Conservation (phyloP, 257 asterid genomes). For the Perilla frutescens region DNA sequence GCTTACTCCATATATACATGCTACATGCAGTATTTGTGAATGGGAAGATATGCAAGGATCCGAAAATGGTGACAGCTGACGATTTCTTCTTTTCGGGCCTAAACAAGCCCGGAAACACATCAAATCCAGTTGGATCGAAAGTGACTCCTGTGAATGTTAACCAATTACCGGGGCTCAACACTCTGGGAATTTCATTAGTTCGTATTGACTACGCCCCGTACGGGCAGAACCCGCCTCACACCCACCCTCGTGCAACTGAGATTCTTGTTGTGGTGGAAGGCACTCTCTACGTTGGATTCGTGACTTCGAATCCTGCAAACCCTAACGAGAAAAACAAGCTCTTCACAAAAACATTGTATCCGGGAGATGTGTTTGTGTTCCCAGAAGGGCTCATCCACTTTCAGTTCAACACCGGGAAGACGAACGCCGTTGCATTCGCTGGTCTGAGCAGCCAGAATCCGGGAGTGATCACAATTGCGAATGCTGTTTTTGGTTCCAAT, state of each 20-base stretch:
- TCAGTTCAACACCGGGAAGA: constrained; percentile 34
- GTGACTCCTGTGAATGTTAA: constrained; percentile 36
- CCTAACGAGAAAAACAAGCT: constrained; percentile 38
- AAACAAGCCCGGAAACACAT: constrained; percentile 31
- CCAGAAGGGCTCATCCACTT: constrained; percentile 47
- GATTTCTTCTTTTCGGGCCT: constrained; percentile 43
- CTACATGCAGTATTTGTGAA: constrained; percentile 34
- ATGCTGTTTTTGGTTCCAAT: constrained; percentile 43
- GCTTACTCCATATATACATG: background rate
- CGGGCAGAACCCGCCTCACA: constrained; percentile 45
- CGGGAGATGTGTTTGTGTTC: constrained; percentile 41
- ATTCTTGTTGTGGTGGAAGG: constrained; percentile 41
- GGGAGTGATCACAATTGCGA: constrained; percentile 44
- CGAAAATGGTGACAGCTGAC: constrained; percentile 25
- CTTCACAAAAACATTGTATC: constrained; percentile 25
- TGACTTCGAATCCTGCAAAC: constrained; percentile 40
- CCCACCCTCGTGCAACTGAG: constrained; percentile 51
- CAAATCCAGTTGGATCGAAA: constrained; percentile 35
- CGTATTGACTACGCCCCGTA: constrained; percentile 37
- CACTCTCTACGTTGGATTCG: constrained; percentile 40
- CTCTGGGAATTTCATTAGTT: constrained; percentile 42
- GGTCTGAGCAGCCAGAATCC: constrained; percentile 47
- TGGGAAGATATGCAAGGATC: constrained; percentile 46
- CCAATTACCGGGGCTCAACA: constrained; percentile 46
- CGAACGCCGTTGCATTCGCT: constrained; percentile 33